Base-by-base conservation (phyloP, 768 basidiomycete species). In the Panus rudis region DNA sequence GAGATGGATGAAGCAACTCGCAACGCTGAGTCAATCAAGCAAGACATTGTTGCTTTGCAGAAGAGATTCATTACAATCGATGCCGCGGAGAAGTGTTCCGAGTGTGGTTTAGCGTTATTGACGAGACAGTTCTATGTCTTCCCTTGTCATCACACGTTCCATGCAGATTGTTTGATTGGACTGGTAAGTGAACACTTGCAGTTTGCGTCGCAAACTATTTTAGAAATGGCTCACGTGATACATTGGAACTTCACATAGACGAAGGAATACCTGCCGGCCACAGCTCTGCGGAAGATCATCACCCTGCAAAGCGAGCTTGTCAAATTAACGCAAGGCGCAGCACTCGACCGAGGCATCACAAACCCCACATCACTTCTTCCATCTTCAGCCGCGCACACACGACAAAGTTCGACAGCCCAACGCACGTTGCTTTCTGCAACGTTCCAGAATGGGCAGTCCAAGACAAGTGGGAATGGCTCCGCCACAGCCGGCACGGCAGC, bases 1-100 rank as follows among this genome's bases (percentile, higher is more conserved):
- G 96, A 97, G 55, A 99, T 99, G 96, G 87, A 93, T 59, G 92
- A 96, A 34, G 90, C 93, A 16, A 97, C 92, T 4, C 75, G 73
- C 40, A 90, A 81, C 30, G 92, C 96, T 2, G 93, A 97, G 49
- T 79, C 87, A 1, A 96, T 98, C 70, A 92, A 92, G 65, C 73
- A 81, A 45, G 94, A 98, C 53, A 94, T 98, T 44, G 73, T 74
- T 1, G 79, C 83, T 2, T 68, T 99, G 48, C 81, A 81, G 60
- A 85, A 79, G 52, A 84, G 96, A 17, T 97, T 97, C 61, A 80
- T 98, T 42, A 93, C 92, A 0, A 80, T 98, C 41, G 88, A 94
- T 49, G 74, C 81, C 6, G 79, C 79, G 48, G 96, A 97, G 53
- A 78, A 78, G 53, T 98, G 96, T 56, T 83, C 86, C 10, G 73